Conservation (phyloP, 2,329 filamentous ascomycete species). For the Colletotrichum eremochloae region DNA sequence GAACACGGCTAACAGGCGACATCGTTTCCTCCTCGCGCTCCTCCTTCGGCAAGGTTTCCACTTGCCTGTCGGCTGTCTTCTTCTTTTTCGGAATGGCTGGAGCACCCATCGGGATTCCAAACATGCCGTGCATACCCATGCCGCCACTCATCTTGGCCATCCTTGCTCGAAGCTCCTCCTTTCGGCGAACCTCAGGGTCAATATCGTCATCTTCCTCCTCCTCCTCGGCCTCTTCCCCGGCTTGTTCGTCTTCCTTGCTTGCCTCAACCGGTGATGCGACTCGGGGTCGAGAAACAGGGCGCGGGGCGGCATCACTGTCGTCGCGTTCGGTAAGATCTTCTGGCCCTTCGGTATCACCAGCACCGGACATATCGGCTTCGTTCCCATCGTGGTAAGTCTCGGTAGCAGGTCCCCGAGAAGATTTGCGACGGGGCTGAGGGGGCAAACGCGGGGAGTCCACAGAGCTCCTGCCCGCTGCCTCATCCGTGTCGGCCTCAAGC, state of each 20-base stretch:
- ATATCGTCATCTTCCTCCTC: slow-evolving; percentile 88
- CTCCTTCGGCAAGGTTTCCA: slow-evolving; percentile 51
- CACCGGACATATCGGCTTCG: slow-evolving; percentile 75
- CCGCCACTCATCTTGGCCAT: slow-evolving; percentile 99
- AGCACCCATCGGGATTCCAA: slow-evolving; percentile 77
- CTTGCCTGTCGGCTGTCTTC: slow-evolving; percentile 59
- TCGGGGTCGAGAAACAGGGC: slow-evolving; percentile 52
- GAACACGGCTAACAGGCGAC: slow-evolving; percentile 61
- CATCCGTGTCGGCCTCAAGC: slow-evolving; percentile 56
- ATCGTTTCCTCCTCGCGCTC: slow-evolving; percentile 57
- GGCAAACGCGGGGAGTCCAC: slow-evolving; percentile 59
- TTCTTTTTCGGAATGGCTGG: slow-evolving; percentile 68
- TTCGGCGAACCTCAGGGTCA: slow-evolving; percentile 87
- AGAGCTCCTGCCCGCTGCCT: slow-evolving; percentile 63
- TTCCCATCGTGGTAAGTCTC: slow-evolving; percentile 70
- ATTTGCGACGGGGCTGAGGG: slow-evolving; percentile 64
- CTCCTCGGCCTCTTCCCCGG: slow-evolving; percentile 70
- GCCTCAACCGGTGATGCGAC: slow-evolving; percentile 52
- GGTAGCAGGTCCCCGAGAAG: slow-evolving; percentile 59
- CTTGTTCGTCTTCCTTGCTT: slow-evolving; percentile 55
- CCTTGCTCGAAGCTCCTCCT: slow-evolving; percentile 89
- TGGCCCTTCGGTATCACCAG: slow-evolving; percentile 72
- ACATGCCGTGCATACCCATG: slow-evolving; percentile 97
- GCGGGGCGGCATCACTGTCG: slow-evolving; percentile 75
- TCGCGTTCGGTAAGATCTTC: slow-evolving; percentile 78